A percentile compares a stretch with the other conserved stretches of the same genome.
Conservation (phyloP, 306 rosid genomes). For the Oemleria cerasiformis region DNA sequence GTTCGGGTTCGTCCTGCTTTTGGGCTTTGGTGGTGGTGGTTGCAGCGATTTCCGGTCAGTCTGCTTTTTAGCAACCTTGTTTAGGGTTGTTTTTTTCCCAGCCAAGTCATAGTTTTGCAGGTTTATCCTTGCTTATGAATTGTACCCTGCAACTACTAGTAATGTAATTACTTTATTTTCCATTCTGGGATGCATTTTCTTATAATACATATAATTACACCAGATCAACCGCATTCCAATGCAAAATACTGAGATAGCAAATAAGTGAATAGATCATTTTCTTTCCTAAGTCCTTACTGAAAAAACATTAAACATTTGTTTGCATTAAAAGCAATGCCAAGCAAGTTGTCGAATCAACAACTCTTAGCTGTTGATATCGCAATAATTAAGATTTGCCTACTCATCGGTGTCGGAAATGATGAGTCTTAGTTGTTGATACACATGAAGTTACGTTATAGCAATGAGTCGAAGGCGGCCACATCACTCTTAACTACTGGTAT, state of each 20-base stretch:
- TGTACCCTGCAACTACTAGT: slow-evolving; percentile 3
- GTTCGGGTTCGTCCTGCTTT: slow-evolving; percentile 3
- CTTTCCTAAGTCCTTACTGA: background rate
- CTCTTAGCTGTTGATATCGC: too few relatives aligned
- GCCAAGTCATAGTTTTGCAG: slow-evolving; percentile 12
- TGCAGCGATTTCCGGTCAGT: background rate
- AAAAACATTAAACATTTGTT: background rate
- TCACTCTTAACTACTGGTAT: too few relatives aligned
- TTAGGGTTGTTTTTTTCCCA: slow-evolving; percentile 6
- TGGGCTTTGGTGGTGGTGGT: slow-evolving; percentile 11
- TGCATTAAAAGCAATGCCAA: too few relatives aligned
- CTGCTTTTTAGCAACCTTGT: slow-evolving; percentile 13
- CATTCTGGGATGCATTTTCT: background rate
- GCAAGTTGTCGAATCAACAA: too few relatives aligned
- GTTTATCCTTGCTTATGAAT: slow-evolving; percentile 8
- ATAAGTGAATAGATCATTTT: background rate
- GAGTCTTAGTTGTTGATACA: too few relatives aligned
- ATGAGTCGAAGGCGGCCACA: too few relatives aligned
- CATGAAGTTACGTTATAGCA: too few relatives aligned
- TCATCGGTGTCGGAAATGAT: background rate
- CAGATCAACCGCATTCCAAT: too few relatives aligned
- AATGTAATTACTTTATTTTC: slow-evolving; percentile 1
- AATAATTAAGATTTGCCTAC: too few relatives aligned
- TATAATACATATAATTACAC: background rate
- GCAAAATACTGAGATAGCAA: too few relatives aligned